Conservation (phyloP, 805 yeast species). For the Nakazawaea siamensis region DNA sequence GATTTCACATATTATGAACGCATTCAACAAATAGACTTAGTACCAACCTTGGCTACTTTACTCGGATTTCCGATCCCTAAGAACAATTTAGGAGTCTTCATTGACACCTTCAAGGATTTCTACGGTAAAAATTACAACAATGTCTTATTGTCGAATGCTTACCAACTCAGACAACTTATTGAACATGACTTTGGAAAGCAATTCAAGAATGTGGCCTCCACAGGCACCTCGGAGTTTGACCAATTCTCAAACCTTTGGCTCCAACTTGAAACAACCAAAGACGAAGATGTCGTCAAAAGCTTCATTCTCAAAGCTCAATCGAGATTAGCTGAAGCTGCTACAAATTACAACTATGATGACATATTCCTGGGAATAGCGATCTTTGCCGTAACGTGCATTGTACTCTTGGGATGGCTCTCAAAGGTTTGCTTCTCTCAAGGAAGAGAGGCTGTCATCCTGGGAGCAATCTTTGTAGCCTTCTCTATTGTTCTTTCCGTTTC, state of each 20-base stretch:
- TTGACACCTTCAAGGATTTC: slow-evolving; percentile 46
- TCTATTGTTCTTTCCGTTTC: slow-evolving; percentile 35
- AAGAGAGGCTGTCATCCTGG: slow-evolving; percentile 7
- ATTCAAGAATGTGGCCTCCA: slow-evolving; percentile 2
- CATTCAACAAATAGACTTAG: slow-evolving; percentile 64
- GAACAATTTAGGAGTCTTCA: slow-evolving; percentile 66
- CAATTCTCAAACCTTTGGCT: slow-evolving; percentile 9
- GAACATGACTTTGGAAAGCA: slow-evolving; percentile 27
- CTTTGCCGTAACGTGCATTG: slow-evolving; percentile 22
- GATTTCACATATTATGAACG: slow-evolving; percentile 44
- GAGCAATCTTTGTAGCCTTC: slow-evolving; percentile 18
- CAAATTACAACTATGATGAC: slow-evolving; percentile 57
- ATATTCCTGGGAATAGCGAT: slow-evolving; percentile 34
- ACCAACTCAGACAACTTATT: slow-evolving; percentile 44
- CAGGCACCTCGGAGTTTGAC: slow-evolving; percentile 7
- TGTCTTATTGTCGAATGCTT: slow-evolving; percentile 45
- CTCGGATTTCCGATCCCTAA: slow-evolving; percentile 62
- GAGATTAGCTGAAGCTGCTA: slow-evolving; percentile 48
- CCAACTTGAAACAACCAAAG: background rate
- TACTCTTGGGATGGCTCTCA: slow-evolving; percentile 20
- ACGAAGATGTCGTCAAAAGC: slow-evolving; percentile 16
- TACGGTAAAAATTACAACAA: slow-evolving; percentile 30
- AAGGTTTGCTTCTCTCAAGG: slow-evolving; percentile 6
- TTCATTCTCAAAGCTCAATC: slow-evolving; percentile 42
- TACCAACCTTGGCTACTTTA: slow-evolving; percentile 58